Evolutionary conservation across 1,139 yeast genomes (phyloP).

Genomic region (Kodamaea fungicola): DNA sequence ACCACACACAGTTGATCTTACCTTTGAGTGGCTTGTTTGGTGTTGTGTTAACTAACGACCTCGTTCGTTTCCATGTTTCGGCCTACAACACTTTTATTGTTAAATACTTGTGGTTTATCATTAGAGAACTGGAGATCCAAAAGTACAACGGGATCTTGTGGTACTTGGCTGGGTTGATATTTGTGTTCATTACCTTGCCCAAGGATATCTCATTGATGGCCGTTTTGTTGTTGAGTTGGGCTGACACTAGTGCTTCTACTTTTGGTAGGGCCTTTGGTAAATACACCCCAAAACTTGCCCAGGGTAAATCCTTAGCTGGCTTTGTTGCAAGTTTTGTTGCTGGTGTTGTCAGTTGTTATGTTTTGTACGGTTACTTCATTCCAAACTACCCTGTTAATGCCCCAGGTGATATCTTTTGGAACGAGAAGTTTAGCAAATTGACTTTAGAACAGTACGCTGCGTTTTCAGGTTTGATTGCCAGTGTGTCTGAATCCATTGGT

Average conservation of each 20-base stretch:
- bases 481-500: slow-evolving; percentile 81
- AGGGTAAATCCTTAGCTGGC: slow-evolving; percentile 84
- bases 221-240: slow-evolving; percentile 84
- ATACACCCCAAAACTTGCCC: slow-evolving; percentile 72
- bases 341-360: slow-evolving; percentile 64
- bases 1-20: slow-evolving; percentile 52
- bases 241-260: slow-evolving; percentile 96
- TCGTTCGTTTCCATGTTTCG: slow-evolving; percentile 60
- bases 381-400: slow-evolving; percentile 51
- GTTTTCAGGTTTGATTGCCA: slow-evolving; percentile 74
- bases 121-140: slow-evolving; percentile 76
- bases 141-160: slow-evolving; percentile 79
- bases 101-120: slow-evolving; percentile 66
- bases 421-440: slow-evolving; percentile 55
- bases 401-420: slow-evolving; percentile 62
- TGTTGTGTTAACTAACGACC: slow-evolving; percentile 60
- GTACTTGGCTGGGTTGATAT: slow-evolving; percentile 73
- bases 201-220: slow-evolving; percentile 81
- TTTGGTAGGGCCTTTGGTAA: slow-evolving; percentile 83
- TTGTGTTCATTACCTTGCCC: slow-evolving; percentile 67
- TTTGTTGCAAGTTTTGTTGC: slow-evolving; percentile 75
- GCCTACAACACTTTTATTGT: slow-evolving; percentile 64
- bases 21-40: slow-evolving; percentile 55
- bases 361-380: slow-evolving; percentile 69
- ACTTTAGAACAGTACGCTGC: slow-evolving; percentile 51